Conservation (phyloP, 1,139 yeast species). For the Pneumocystis sp. region DNA sequence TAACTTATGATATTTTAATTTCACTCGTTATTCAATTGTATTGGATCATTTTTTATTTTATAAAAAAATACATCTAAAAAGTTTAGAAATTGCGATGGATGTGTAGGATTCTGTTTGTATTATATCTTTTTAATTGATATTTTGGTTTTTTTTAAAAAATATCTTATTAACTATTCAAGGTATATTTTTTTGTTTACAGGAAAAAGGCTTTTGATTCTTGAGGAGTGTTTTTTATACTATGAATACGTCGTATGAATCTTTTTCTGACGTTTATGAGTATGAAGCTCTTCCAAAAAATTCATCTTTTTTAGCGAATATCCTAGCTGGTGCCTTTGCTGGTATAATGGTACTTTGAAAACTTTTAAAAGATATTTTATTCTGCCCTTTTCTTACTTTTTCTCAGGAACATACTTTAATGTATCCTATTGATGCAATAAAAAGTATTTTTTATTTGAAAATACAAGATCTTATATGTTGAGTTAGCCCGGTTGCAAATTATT, state of each 20-base stretch:
- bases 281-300: slow-evolving; percentile 87
- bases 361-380: neutral
- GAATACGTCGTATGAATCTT: neutral
- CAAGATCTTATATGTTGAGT: slow-evolving; percentile 23
- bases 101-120: neutral
- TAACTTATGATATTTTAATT: no score
- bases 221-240: neutral
- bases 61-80: neutral
- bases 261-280: slow-evolving; percentile 38
- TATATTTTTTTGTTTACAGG: neutral
- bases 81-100: neutral
- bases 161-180: neutral
- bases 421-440: slow-evolving; percentile 81
- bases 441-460: slow-evolving; percentile 2
- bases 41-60: neutral
- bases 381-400: neutral
- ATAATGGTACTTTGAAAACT: slow-evolving; percentile 38
- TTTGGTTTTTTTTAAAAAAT: neutral
- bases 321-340: slow-evolving; percentile 96
- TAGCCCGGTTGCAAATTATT: slow-evolving; percentile 74
- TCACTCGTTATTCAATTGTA: neutral
- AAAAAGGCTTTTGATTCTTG: neutral
- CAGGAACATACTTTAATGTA: slow-evolving; percentile 88
- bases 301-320: slow-evolving; percentile 62
- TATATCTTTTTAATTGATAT: neutral